These are phyloP conservation scores for Phialophora tarda DNA, from an alignment of 2,329 filamentous ascomycete species.

Conservation along the genomic window DNA sequence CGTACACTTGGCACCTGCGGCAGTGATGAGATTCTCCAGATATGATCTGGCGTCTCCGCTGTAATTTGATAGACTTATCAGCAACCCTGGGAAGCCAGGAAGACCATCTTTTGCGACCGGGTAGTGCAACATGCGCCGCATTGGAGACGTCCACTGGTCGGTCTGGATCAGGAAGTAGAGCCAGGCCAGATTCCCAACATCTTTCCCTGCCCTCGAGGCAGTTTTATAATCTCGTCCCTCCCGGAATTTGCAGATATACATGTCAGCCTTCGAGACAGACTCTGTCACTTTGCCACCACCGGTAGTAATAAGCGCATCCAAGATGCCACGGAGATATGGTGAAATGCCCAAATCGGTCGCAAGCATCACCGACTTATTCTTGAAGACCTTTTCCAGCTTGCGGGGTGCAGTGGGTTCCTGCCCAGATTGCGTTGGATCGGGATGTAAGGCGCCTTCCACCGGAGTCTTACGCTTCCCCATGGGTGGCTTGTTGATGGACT, in stretches of 20 bases:
- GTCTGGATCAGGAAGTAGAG: slow-evolving; percentile 88
- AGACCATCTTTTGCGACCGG: slow-evolving; percentile 79
- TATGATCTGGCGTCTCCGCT: slow-evolving; percentile 92
- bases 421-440: slow-evolving; percentile 43
- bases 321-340: slow-evolving; percentile 67
- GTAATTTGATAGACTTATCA: slow-evolving; percentile 94
- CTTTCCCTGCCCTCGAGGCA: slow-evolving; percentile 76
- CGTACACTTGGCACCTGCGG: slow-evolving; percentile 85
- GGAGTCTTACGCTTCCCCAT: slow-evolving; percentile 64
- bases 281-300: slow-evolving; percentile 74
- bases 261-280: slow-evolving; percentile 72
- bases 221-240: slow-evolving; percentile 77
- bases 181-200: slow-evolving; percentile 93
- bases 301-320: slow-evolving; percentile 71
- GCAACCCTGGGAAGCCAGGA: slow-evolving; percentile 74
- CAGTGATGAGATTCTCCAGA: slow-evolving; percentile 86
- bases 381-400: slow-evolving; percentile 71
- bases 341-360: slow-evolving; percentile 75
- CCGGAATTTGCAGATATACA: slow-evolving; percentile 85
- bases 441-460: slow-evolving; percentile 68
- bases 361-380: slow-evolving; percentile 77
- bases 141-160: slow-evolving; percentile 85
- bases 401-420: slow-evolving; percentile 44
- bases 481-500: slow-evolving; percentile 59
- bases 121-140: slow-evolving; percentile 85